These are phyloP conservation scores for Boletus subcaerulescens DNA, from an alignment of 768 basidiomycete genomes.

Conservation along the genomic window DNA sequence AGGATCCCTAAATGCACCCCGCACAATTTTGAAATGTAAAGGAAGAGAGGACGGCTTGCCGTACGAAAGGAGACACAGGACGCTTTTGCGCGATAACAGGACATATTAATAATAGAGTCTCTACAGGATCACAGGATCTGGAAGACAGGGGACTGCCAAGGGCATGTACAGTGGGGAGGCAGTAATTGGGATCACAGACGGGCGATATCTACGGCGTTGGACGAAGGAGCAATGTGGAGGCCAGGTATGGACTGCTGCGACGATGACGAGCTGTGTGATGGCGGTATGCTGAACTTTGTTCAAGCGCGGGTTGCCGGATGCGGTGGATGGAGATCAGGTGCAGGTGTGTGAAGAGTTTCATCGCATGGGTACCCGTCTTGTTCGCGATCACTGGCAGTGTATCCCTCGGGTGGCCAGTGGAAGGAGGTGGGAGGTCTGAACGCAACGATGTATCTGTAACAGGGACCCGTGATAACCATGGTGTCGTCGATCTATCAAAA, in stretches of 20 bases:
- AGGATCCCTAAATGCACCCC: slow-evolving; percentile 7
- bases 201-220: background rate
- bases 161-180: background rate
- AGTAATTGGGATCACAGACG: background rate
- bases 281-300: background rate
- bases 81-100: slow-evolving; percentile 1
- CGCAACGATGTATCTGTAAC: slow-evolving; percentile 8
- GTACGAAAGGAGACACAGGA: slow-evolving; percentile 18
- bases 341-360: slow-evolving; percentile 10
- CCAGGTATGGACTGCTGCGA: slow-evolving; percentile 2
- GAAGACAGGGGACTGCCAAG: background rate
- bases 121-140: slow-evolving; percentile 20
- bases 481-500: slow-evolving; percentile 14
- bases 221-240: background rate
- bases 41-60: slow-evolving; percentile 2
- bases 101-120: background rate
- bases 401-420: background rate
- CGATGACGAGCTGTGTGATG: slow-evolving; percentile 9
- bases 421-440: background rate
- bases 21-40: slow-evolving; percentile 13
- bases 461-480: slow-evolving; percentile 1
- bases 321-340: background rate
- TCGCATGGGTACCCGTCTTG: slow-evolving; percentile 3
- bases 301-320: slow-evolving; percentile 10
- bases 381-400: slow-evolving; percentile 20